These are phyloP conservation scores for Mucor piriformis DNA, from an alignment of 371 early-diverging fungal genomes.

Conservation along the genomic window DNA sequence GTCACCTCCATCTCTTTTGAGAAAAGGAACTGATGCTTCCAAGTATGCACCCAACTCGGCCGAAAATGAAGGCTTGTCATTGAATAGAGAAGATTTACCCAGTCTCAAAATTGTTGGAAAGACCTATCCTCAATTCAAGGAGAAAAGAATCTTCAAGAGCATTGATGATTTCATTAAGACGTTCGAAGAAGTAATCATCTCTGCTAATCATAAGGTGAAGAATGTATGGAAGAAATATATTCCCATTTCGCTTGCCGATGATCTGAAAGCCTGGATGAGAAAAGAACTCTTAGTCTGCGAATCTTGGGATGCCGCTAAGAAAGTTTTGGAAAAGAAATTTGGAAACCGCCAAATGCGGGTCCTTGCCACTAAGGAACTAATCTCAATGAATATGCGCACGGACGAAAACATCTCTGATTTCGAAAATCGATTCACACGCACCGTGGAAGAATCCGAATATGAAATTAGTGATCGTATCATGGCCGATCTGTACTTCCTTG, in stretches of 20 bases:
- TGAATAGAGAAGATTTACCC: not conserved
- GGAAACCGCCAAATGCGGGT: not conserved
- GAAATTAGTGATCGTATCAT: not conserved
- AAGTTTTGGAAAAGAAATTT: not conserved
- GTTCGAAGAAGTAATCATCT: not conserved
- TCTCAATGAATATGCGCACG: not conserved
- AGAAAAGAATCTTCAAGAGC: not conserved
- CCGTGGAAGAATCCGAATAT: not conserved
- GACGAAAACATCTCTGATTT: not conserved
- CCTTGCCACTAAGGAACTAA: not conserved
- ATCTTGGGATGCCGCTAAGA: not conserved
- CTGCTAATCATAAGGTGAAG: not conserved
- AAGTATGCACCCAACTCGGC: too few relatives aligned
- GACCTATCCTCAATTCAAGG: not conserved
- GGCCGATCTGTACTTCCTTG: not conserved
- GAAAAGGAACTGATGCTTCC: too few relatives aligned
- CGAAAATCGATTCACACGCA: not conserved
- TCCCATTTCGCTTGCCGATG: not conserved
- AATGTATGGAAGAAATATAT: not conserved
- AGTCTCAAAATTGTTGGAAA: not conserved
- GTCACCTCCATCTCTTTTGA: too few relatives aligned
- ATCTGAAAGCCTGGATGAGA: not conserved
- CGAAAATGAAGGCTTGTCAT: too few relatives aligned
- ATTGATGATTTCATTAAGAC: not conserved
- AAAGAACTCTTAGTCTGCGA: not conserved